A percentile compares a stretch with the other conserved stretches of the same genome.
Conservation (phyloP, 768 basidiomycete genomes). For the Vishniacozyma victoriae region DNA sequence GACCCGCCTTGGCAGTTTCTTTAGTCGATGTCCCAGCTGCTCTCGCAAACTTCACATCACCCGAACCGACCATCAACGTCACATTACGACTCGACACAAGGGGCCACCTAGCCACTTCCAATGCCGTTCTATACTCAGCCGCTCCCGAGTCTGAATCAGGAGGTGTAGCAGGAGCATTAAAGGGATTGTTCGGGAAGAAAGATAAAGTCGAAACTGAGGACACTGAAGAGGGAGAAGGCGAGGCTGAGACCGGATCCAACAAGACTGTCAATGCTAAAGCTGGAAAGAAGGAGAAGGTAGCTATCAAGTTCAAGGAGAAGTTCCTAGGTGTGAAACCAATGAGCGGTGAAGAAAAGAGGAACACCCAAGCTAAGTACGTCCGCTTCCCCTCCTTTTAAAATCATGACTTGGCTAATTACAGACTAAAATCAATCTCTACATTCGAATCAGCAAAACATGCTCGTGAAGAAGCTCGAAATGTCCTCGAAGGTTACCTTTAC, state of each 20-base stretch:
- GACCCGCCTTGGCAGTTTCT: slow-evolving; percentile 54
- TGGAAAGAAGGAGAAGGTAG: slow-evolving; percentile 54
- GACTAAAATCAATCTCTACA: slow-evolving; percentile 69
- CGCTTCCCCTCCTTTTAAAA: background rate
- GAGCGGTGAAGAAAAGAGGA: slow-evolving; percentile 68
- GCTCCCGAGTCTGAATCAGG: slow-evolving; percentile 56
- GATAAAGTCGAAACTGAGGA: slow-evolving; percentile 37
- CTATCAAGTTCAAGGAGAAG: slow-evolving; percentile 59
- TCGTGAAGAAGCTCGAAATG: slow-evolving; percentile 84
- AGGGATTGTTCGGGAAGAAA: slow-evolving; percentile 70
- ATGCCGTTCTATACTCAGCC: slow-evolving; percentile 65
- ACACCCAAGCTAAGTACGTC: slow-evolving; percentile 59
- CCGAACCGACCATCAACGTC: slow-evolving; percentile 79
- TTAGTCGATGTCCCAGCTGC: slow-evolving; percentile 70
- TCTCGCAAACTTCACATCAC: slow-evolving; percentile 73
- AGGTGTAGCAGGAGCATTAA: slow-evolving; percentile 64
- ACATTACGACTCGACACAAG: slow-evolving; percentile 77
- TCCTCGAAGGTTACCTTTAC: slow-evolving; percentile 90
- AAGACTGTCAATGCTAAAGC: slow-evolving; percentile 26
- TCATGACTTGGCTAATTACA: slow-evolving; percentile 39
- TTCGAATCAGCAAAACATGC: slow-evolving; percentile 70
- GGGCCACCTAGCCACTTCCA: slow-evolving; percentile 72
- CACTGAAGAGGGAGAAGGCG: slow-evolving; percentile 9
- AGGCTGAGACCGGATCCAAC: slow-evolving; percentile 21
- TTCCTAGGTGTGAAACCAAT: slow-evolving; percentile 69